A percentile compares a stretch with the other conserved stretches of the same genome.
Evolutionary conservation across 106 monocot species (phyloP).

Genomic region (Platanthera guangdongensis): DNA sequence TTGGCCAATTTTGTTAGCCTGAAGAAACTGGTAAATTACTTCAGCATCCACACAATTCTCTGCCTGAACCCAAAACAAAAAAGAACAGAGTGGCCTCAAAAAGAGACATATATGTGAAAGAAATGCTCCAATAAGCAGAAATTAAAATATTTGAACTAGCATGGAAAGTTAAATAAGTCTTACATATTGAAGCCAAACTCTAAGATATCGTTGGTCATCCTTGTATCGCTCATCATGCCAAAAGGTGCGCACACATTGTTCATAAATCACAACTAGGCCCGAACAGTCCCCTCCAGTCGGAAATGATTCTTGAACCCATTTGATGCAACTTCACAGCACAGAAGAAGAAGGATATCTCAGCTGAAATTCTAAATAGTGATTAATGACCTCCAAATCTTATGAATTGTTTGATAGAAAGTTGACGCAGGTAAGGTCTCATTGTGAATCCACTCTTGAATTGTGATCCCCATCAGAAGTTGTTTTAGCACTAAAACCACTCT

Average conservation of each 20-base stretch:
- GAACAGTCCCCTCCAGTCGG: slow-evolving; percentile 83
- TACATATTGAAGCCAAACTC: slow-evolving; percentile 98
- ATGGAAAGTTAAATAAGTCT: slow-evolving; percentile 6
- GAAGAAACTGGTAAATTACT: slow-evolving; percentile 74
- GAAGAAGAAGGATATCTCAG: slow-evolving; percentile 5
- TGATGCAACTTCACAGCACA: slow-evolving; percentile 67
- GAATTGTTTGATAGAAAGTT: background rate
- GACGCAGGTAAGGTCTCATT: no score
- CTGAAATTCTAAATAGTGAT: background rate
- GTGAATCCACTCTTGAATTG: no score
- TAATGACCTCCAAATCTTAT: background rate
- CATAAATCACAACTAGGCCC: slow-evolving; percentile 77
- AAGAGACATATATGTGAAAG: background rate
- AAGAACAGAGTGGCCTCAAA: background rate
- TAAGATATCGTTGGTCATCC: slow-evolving; percentile 84
- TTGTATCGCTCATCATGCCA: slow-evolving; percentile 91
- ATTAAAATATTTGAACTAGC: background rate
- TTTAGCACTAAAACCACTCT: no score
- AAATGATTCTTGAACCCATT: slow-evolving; percentile 97
- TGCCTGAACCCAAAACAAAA: slow-evolving; percentile 37
- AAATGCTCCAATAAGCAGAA: background rate
- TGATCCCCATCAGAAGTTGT: no score
- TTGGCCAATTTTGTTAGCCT: slow-evolving; percentile 79
- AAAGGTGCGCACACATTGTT: slow-evolving; percentile 84
- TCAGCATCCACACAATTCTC: slow-evolving; percentile 83